A percentile compares a stretch with the other conserved stretches of the same genome.
phyloP scores from a whole-genome alignment of 352 stramenopile species.

The Globisporangium heterothallicum region DNA sequence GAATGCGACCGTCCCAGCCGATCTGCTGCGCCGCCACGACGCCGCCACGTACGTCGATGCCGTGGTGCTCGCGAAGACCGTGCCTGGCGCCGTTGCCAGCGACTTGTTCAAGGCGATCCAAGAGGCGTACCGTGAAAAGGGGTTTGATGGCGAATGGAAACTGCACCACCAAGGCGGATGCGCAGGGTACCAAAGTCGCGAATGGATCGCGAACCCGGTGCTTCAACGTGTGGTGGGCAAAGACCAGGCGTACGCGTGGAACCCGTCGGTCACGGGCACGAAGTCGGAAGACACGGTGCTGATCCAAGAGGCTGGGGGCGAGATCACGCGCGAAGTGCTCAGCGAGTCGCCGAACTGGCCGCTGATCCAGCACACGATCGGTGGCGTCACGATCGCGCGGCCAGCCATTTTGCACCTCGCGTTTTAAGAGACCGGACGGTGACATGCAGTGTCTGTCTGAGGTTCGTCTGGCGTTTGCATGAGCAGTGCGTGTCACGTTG shows the following conservation, averaged over 20 bases:
- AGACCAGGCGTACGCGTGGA: conserved; percentile 67
- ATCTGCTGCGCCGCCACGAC: conserved; percentile 53
- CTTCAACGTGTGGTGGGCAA: conserved; percentile 24
- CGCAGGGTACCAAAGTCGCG: conserved; percentile 61
- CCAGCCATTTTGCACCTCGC: conserved; percentile 56
- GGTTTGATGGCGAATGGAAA: conserved; percentile 58
- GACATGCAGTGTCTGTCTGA: no score
- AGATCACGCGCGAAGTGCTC: conserved; percentile 44
- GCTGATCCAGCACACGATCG: conserved; percentile 42
- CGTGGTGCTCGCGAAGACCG: conserved; percentile 38
- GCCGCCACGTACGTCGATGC: conserved; percentile 69
- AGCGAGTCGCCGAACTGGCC: conserved; percentile 50
- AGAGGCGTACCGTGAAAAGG: conserved; percentile 44
- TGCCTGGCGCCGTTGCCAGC: conserved; percentile 22
- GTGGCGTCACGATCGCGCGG: conserved; percentile 38
- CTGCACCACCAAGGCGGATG: conserved; percentile 62
- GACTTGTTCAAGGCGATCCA: conserved; percentile 56
- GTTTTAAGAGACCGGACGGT: no score
- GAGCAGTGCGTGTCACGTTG: no score
- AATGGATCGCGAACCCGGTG: conserved; percentile 60
- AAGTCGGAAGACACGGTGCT: conserved; percentile 75
- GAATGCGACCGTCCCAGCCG: conserved; percentile 16
- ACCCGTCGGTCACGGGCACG: conserved; percentile 62
- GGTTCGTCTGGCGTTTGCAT: no score
- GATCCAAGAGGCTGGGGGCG: conserved; percentile 22